Conservation (phyloP, 2,329 filamentous ascomycete species). For the Colletotrichum coccodes region DNA sequence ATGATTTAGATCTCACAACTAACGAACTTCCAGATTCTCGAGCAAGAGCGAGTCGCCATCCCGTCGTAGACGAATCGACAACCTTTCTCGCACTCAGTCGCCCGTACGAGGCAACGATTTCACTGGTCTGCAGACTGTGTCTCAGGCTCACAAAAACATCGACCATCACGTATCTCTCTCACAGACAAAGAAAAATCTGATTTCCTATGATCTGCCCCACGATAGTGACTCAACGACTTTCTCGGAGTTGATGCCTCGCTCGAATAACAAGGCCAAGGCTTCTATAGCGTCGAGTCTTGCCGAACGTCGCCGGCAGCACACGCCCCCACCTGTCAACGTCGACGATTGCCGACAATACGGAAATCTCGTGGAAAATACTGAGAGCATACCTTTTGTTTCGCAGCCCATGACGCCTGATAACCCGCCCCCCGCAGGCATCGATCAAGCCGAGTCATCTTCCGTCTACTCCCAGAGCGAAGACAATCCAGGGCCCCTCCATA, state of each 20-base stretch:
- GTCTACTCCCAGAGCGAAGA: conserved; percentile 29
- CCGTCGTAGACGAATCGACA: conserved; percentile 34
- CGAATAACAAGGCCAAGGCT: conserved; percentile 3
- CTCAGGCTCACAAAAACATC: not conserved
- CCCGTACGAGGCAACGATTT: conserved; percentile 34
- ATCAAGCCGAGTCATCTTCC: conserved; percentile 27
- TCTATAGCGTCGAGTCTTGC: conserved; percentile 27
- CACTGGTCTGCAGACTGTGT: not conserved
- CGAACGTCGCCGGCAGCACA: conserved; percentile 23
- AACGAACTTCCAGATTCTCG: conserved; percentile 43
- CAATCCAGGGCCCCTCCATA: conserved; percentile 6
- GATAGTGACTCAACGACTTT: conserved; percentile 28
- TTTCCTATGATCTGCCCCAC: not conserved
- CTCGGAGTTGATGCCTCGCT: conserved; percentile 26
- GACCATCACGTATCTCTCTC: not conserved
- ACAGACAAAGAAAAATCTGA: not conserved
- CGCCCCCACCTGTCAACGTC: conserved; percentile 14
- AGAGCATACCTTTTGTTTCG: conserved; percentile 35
- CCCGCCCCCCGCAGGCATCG: not conserved
- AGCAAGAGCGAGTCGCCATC: conserved; percentile 42
- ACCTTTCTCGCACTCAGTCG: conserved; percentile 35
- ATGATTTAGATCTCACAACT: not conserved
- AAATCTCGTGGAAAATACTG: conserved; percentile 2
- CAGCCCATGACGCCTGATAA: conserved; percentile 30
- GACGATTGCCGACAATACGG: conserved; percentile 24